Evolutionary conservation across 306 rosid species (phyloP).

Genomic region (Acacia acuminata): DNA sequence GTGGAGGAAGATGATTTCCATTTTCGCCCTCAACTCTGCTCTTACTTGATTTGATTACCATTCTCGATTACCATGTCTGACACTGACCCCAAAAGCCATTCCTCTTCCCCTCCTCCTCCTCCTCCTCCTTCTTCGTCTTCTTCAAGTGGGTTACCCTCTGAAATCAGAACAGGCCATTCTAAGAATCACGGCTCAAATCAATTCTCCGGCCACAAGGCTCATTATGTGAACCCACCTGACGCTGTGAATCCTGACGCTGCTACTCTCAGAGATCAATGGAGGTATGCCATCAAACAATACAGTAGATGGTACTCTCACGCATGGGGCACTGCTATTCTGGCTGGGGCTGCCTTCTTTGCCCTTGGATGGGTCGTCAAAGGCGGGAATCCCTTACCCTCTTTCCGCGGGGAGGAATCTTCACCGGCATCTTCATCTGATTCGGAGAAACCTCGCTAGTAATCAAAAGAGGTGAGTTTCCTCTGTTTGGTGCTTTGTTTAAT

Average conservation of each 20-base stretch:
- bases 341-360: constrained; percentile 87
- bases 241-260: constrained; percentile 63
- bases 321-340: constrained; percentile 96
- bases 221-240: constrained; percentile 70
- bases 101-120: constrained; percentile 25
- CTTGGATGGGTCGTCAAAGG: constrained; percentile 97
- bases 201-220: constrained; percentile 38
- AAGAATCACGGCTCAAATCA: constrained; percentile 19
- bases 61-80: constrained; percentile 34
- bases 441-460: constrained; percentile 22
- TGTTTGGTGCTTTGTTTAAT: not conserved
- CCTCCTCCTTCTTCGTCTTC: constrained; percentile 36
- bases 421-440: constrained; percentile 31
- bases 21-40: not conserved
- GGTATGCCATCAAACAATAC: constrained; percentile 70
- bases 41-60: not conserved
- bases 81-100: constrained; percentile 34
- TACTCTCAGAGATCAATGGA: constrained; percentile 93
- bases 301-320: constrained; percentile 87
- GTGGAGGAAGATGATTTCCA: too few relatives aligned
- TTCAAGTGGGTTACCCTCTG: constrained; percentile 10
- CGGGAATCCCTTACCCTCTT: constrained; percentile 79
- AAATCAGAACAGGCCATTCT: not conserved
- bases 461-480: constrained; percentile 22
- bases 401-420: constrained; percentile 26